phyloP scores from a whole-genome alignment of 805 yeast species.

The Candida andamanensis region DNA sequence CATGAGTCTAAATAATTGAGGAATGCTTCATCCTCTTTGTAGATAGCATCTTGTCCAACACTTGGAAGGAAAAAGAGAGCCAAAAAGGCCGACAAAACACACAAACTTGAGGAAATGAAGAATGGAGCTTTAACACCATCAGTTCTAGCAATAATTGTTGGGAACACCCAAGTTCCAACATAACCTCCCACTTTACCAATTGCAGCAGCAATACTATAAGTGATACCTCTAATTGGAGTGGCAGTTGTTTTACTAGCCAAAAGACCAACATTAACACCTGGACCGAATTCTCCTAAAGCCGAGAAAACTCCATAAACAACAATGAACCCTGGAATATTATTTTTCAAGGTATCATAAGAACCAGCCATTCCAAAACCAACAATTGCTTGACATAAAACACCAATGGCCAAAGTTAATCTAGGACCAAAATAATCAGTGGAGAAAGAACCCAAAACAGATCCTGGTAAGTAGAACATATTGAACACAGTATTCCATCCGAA shows the following conservation, averaged over 20 bases:
- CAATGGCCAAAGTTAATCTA: slow-evolving; percentile 65
- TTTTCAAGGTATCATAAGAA: slow-evolving; percentile 46
- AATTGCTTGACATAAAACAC: slow-evolving; percentile 68
- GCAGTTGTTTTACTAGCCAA: slow-evolving; percentile 83
- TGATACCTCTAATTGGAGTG: slow-evolving; percentile 84
- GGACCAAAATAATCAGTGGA: slow-evolving; percentile 91
- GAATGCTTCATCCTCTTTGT: slow-evolving; percentile 70
- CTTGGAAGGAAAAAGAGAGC: slow-evolving; percentile 72
- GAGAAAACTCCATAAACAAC: slow-evolving; percentile 86
- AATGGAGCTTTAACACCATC: slow-evolving; percentile 41
- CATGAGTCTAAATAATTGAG: slow-evolving; percentile 57
- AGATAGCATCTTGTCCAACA: slow-evolving; percentile 78
- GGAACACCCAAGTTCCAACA: slow-evolving; percentile 85
- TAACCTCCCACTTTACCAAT: slow-evolving; percentile 90
- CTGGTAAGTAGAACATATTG: slow-evolving; percentile 85
- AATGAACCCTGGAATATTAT: slow-evolving; percentile 70
- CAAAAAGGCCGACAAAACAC: slow-evolving; percentile 64
- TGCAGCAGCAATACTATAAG: slow-evolving; percentile 89
- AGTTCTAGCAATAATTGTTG: slow-evolving; percentile 61
- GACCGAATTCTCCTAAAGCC: slow-evolving; percentile 89
- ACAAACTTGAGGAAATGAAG: slow-evolving; percentile 74
- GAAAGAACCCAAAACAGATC: slow-evolving; percentile 81
- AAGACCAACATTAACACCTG: slow-evolving; percentile 88
- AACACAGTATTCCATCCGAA: slow-evolving; percentile 93
- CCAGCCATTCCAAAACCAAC: slow-evolving; percentile 86